Evolutionary conservation across 805 yeast species (phyloP).

Genomic region (Ogataea parapolymorpha): DNA sequence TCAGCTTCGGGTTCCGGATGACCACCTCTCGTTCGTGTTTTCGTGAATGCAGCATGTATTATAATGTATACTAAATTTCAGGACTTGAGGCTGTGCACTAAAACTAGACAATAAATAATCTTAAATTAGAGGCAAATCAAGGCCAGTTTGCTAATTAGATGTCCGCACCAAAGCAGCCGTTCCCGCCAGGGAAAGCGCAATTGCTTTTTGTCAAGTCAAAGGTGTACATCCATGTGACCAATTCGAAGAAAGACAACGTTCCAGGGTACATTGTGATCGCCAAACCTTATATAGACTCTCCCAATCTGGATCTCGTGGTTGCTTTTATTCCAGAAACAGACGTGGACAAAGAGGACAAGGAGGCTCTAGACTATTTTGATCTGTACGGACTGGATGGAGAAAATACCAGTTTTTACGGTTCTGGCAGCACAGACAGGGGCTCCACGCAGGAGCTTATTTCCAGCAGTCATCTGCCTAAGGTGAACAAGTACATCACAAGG

Average conservation of each 20-base stretch:
- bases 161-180: constrained; percentile 4
- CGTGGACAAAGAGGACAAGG: constrained; percentile 26
- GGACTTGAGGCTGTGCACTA: constrained; percentile 7
- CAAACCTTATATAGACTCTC: constrained; percentile 43
- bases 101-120: neutral
- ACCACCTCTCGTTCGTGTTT: neutral
- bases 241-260: constrained; percentile 69
- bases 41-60: neutral
- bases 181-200: constrained; percentile 42
- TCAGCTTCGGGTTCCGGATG: neutral
- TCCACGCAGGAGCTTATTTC: constrained; percentile 12
- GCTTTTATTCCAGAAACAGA: constrained; percentile 67
- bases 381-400: constrained; percentile 38
- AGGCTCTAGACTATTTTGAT: constrained; percentile 36
- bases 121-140: constrained; percentile 3
- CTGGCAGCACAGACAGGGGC: constrained; percentile 8
- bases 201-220: constrained; percentile 57
- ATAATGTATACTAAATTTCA: neutral
- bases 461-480: constrained; percentile 21
- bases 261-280: constrained; percentile 72
- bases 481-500: constrained; percentile 40
- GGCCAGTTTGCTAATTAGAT: neutral
- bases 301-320: constrained; percentile 55
- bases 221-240: constrained; percentile 81
- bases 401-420: constrained; percentile 19